These are phyloP conservation scores for Pseudopithomyces maydicus DNA, from an alignment of 2,329 filamentous ascomycete genomes.

Conservation along the genomic window DNA sequence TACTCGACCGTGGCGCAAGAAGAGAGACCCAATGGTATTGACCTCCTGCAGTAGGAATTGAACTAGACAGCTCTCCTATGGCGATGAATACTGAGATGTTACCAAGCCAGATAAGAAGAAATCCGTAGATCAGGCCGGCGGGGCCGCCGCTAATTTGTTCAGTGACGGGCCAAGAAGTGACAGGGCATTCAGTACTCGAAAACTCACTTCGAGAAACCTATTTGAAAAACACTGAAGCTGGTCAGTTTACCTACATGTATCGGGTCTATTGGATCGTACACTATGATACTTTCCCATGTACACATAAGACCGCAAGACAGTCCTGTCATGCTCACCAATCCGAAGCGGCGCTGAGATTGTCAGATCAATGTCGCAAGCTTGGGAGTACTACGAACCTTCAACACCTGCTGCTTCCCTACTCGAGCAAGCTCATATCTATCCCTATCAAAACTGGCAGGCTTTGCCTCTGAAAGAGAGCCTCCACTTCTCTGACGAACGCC, in stretches of 20 bases:
- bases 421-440: conserved; percentile 42
- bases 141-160: conserved; percentile 36
- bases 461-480: conserved; percentile 29
- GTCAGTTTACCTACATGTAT: background rate
- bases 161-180: conserved; percentile 1
- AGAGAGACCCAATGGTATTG: conserved; percentile 51
- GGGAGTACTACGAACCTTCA: conserved; percentile 32
- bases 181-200: background rate
- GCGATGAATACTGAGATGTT: conserved; percentile 44
- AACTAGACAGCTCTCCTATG: conserved; percentile 45
- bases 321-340: conserved; percentile 43
- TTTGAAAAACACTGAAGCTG: conserved; percentile 34
- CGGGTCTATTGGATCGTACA: conserved; percentile 26
- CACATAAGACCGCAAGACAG: conserved; percentile 45
- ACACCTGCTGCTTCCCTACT: conserved; percentile 41
- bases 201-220: conserved; percentile 43
- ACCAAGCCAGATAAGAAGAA: conserved; percentile 43
- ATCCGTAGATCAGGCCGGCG: conserved; percentile 44
- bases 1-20: conserved; percentile 48
- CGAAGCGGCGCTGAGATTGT: conserved; percentile 39
- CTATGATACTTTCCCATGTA: conserved; percentile 45
- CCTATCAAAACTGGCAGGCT: conserved; percentile 31
- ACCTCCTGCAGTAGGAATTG: conserved; percentile 46
- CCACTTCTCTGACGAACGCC: conserved; percentile 24
- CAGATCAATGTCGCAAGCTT: conserved; percentile 12